These are phyloP conservation scores for Parathielavia appendiculata DNA, from an alignment of 495 filamentous ascomycete species.

Conservation along the genomic window DNA sequence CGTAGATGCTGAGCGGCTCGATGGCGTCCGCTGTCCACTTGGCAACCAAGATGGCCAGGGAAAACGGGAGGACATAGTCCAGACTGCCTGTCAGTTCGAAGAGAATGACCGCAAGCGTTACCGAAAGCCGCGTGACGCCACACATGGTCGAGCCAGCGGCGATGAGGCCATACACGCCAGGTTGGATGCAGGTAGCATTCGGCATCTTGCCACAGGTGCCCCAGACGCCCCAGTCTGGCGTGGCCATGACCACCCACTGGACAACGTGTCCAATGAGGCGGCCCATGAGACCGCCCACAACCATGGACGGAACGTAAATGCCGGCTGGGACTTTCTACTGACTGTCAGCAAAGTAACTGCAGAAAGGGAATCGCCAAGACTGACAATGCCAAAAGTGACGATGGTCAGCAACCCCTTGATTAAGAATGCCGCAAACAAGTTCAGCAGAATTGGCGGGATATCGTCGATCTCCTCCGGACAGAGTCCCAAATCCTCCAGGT, in stretches of 20 bases:
- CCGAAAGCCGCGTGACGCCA: conserved; percentile 88
- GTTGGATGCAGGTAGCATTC: conserved; percentile 81
- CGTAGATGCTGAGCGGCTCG: conserved; percentile 89
- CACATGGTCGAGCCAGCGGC: conserved; percentile 98
- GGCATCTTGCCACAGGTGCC: conserved; percentile 62
- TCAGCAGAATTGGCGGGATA: conserved; percentile 65
- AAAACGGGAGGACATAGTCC: conserved; percentile 93
- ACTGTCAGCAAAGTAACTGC: neutral
- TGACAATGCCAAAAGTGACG: conserved; percentile 77
- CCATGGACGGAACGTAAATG: conserved; percentile 98
- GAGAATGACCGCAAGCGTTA: conserved; percentile 90
- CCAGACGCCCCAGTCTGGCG: conserved; percentile 68
- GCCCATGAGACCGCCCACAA: conserved; percentile 89
- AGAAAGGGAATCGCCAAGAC: conserved; percentile 9
- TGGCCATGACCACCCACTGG: conserved; percentile 73
- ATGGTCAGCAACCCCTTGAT: conserved; percentile 85
- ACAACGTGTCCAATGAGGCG: conserved; percentile 81
- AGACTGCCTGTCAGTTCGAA: conserved; percentile 94
- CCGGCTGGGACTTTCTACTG: conserved; percentile 79
- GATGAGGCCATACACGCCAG: conserved; percentile 91
- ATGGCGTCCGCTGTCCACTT: conserved; percentile 98
- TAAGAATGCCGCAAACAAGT: conserved; percentile 71
- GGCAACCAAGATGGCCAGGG: conserved; percentile 80
- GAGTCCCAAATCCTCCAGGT: conserved; percentile 61
- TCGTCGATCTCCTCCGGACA: conserved; percentile 68